phyloP scores from a whole-genome alignment of 345 rosid genomes.

The Populus simonii region DNA sequence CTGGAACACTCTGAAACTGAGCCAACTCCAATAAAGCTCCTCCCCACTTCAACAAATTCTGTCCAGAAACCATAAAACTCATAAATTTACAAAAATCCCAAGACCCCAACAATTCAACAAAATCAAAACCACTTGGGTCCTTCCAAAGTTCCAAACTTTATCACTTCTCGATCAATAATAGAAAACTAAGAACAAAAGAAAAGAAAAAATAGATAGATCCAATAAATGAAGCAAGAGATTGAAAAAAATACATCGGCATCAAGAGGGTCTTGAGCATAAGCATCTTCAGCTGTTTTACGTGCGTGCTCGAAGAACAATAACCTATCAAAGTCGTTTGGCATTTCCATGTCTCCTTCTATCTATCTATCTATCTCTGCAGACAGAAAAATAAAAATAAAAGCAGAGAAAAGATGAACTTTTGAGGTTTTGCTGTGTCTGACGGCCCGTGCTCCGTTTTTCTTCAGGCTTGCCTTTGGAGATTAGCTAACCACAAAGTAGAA shows the following conservation, averaged over 20 bases:
- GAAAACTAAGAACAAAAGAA: neutral
- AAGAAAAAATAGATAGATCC: neutral
- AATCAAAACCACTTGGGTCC: neutral
- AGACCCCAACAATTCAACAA: neutral
- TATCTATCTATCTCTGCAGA: neutral
- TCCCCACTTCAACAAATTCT: constrained; percentile 91
- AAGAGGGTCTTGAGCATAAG: constrained; percentile 60
- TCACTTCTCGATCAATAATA: neutral
- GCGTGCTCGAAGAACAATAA: constrained; percentile 77
- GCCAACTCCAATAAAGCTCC: constrained; percentile 80
- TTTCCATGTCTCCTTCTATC: constrained; percentile 43
- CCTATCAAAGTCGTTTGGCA: constrained; percentile 61
- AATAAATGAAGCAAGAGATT: neutral
- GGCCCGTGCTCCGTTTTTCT: neutral
- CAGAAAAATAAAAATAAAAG: neutral
- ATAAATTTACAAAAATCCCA: neutral
- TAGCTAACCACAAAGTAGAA: too few relatives aligned
- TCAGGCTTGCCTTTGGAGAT: too few relatives aligned
- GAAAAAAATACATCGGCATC: constrained; percentile 56
- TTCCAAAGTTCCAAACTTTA: neutral
- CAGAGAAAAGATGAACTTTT: neutral
- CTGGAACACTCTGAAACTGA: constrained; percentile 65
- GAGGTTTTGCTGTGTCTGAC: neutral
- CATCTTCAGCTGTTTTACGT: constrained; percentile 60
- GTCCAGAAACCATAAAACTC: neutral